Conservation (phyloP, 192 early-diverging fungal genomes). For the Coemansia sp. region DNA sequence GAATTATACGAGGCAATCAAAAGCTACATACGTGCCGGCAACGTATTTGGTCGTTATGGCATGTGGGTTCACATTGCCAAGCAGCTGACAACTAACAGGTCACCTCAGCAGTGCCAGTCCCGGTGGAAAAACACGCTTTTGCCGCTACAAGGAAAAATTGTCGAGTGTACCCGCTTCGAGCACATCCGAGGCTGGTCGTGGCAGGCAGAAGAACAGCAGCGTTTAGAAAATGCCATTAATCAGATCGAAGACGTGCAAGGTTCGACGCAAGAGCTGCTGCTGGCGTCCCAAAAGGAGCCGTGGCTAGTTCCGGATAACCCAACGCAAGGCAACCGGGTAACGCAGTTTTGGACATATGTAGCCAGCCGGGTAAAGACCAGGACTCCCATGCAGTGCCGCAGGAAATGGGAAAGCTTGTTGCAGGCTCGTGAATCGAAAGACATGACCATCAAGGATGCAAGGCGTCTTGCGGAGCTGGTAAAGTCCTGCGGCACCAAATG, state of each 20-base stretch:
- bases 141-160: constrained; percentile 24
- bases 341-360: constrained; percentile 27
- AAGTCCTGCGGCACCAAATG: constrained; percentile 21
- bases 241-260: constrained; percentile 7
- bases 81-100: constrained; percentile 22
- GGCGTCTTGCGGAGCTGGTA: constrained; percentile 21
- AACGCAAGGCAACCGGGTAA: neutral
- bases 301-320: constrained; percentile 22
- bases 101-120: constrained; percentile 31
- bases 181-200: constrained; percentile 31
- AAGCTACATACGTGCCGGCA: constrained; percentile 10
- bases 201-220: constrained; percentile 13
- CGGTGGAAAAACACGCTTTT: constrained; percentile 35
- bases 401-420: constrained; percentile 16
- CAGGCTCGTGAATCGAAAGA: neutral
- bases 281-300: constrained; percentile 20
- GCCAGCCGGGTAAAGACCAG: constrained; percentile 36
- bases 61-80: constrained; percentile 29
- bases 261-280: neutral
- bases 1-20: constrained; percentile 22
- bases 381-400: constrained; percentile 30
- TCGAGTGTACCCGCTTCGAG: constrained; percentile 25
- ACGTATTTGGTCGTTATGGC: constrained; percentile 6
- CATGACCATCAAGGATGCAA: constrained; percentile 11
- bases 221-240: constrained; percentile 11